Conservation (phyloP, 1,284 basidiomycete genomes). For the Ustilago shanxiensis region DNA sequence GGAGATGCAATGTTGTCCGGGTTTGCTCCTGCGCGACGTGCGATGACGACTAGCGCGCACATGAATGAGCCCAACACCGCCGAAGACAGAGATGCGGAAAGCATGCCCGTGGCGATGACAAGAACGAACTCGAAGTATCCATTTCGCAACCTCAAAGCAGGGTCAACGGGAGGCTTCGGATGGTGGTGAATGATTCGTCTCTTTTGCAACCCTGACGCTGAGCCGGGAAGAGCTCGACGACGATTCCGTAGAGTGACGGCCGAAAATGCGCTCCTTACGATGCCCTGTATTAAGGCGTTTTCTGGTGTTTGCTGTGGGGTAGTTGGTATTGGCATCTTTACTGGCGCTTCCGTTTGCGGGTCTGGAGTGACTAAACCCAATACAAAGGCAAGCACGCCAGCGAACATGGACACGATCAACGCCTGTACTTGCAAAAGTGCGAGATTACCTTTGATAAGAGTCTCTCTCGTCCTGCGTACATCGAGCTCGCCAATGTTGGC, state of each 20-base stretch:
- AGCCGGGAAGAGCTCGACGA: conserved; percentile 28
- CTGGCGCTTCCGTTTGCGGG: conserved; percentile 26
- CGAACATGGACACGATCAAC: conserved; percentile 86
- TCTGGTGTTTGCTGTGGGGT: conserved; percentile 27
- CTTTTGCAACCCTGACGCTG: conserved; percentile 20
- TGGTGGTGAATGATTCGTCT: conserved; percentile 67
- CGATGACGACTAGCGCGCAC: conserved; percentile 85
- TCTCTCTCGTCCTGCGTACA: conserved; percentile 76
- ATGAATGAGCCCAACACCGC: conserved; percentile 90
- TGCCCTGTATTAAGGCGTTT: conserved; percentile 35
- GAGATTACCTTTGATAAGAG: conserved; percentile 84
- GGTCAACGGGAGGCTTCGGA: conserved; percentile 64
- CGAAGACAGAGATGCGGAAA: conserved; percentile 84
- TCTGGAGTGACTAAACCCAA: conserved; percentile 73
- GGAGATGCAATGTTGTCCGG: conserved; percentile 97
- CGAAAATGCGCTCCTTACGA: conserved; percentile 35
- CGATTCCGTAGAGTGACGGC: conserved; percentile 31
- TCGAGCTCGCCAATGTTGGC: conserved; percentile 89
- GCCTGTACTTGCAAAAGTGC: conserved; percentile 93
- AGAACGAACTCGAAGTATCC: conserved; percentile 77
- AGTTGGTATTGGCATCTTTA: conserved; percentile 8
- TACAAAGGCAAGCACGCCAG: conserved; percentile 82
- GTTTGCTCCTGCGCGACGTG: conserved; percentile 81
- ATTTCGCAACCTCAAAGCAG: conserved; percentile 64
- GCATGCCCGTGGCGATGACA: conserved; percentile 89